Conservation (phyloP, 2,329 filamentous ascomycete genomes). For the Herpomyces periplanetae region DNA sequence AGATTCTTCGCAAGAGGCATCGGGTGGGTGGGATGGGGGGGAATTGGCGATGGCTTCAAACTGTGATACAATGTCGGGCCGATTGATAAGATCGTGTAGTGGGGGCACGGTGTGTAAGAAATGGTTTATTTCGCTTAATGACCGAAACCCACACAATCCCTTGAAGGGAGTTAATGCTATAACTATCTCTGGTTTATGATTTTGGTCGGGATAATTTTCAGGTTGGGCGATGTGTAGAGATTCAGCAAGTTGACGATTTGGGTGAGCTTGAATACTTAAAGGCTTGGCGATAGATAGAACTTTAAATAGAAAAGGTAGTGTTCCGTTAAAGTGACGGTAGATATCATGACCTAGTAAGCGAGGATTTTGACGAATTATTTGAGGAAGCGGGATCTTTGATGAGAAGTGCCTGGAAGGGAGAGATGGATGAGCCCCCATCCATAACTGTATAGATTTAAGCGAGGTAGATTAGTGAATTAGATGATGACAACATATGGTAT, state of each 20-base stretch:
- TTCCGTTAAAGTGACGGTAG: slow-evolving; percentile 30
- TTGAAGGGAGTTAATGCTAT: slow-evolving; percentile 90
- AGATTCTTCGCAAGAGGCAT: slow-evolving; percentile 19
- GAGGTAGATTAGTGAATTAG: no score
- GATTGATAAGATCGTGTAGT: slow-evolving; percentile 23
- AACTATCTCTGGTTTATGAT: slow-evolving; percentile 98
- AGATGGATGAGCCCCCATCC: slow-evolving; percentile 95
- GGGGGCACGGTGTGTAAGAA: slow-evolving; percentile 29
- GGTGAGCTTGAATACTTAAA: slow-evolving; percentile 81
- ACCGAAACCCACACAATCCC: slow-evolving; percentile 76
- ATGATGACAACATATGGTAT: no score
- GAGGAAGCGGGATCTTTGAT: slow-evolving; percentile 48
- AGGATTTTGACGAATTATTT: slow-evolving; percentile 54
- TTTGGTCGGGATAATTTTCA: slow-evolving; percentile 87
- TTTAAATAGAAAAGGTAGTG: slow-evolving; percentile 87
- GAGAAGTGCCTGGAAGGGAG: slow-evolving; percentile 63
- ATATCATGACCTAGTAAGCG: slow-evolving; percentile 36
- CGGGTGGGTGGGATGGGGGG: slow-evolving; percentile 12
- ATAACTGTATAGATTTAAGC: no score
- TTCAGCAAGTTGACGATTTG: slow-evolving; percentile 52
- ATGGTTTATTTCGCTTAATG: slow-evolving; percentile 44
- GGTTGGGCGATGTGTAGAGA: slow-evolving; percentile 47
- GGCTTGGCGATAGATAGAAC: slow-evolving; percentile 84
- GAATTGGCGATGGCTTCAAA: slow-evolving; percentile 16
- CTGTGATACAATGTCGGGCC: slow-evolving; percentile 16